Percentiles rank a stretch among this genome's conserved stretches.
phyloP scores from a whole-genome alignment of 345 rosid genomes.

The Lenwebbia sp. region DNA sequence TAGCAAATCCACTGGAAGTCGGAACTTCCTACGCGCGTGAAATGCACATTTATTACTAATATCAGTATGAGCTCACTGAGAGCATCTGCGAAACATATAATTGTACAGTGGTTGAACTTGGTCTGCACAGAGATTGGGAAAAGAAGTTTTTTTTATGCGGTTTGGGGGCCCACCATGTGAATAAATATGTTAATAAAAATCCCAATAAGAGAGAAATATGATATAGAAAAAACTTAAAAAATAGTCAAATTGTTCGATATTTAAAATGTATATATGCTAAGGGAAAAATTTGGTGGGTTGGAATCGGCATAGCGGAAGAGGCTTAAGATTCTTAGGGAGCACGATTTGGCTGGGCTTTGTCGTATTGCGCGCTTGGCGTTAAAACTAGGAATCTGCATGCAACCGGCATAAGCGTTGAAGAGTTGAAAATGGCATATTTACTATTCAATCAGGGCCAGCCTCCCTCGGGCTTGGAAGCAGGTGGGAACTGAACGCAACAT shows the following conservation, averaged over 20 bases:
- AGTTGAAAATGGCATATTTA: neutral
- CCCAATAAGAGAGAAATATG: neutral
- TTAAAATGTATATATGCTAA: neutral
- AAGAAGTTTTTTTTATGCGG: neutral
- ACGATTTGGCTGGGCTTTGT: neutral
- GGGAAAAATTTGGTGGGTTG: neutral
- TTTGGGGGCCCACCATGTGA: neutral
- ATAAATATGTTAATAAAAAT: neutral
- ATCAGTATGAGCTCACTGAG: neutral
- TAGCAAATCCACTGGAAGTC: neutral
- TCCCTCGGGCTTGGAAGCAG: neutral
- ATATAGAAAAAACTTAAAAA: neutral
- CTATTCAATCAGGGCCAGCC: neutral
- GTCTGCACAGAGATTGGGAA: neutral
- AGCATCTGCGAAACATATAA: neutral
- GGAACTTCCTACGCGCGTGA: neutral
- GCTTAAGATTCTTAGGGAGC: neutral
- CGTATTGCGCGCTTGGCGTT: neutral
- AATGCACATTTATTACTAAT: neutral
- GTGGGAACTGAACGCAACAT: neutral
- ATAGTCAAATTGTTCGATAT: neutral
- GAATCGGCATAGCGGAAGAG: neutral
- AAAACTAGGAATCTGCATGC: too few relatives aligned
- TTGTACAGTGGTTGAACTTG: neutral
- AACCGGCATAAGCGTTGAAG: neutral